A percentile compares a stretch with the other conserved stretches of the same genome.
Evolutionary conservation across 805 yeast species (phyloP).

Genomic region (Zygoascus biomembranicola): DNA sequence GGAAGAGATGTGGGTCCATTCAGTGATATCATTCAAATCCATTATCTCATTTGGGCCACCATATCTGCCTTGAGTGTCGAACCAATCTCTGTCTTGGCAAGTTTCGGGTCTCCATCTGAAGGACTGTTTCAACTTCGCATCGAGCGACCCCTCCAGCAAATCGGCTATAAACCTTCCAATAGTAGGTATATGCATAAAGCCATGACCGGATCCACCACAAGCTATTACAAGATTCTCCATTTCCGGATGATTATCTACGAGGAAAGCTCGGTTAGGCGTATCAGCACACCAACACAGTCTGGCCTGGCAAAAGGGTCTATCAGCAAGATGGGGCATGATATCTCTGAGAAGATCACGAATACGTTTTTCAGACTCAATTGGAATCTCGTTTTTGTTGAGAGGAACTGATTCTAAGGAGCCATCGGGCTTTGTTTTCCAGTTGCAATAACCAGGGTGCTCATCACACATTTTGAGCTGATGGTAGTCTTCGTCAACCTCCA

Average conservation of each 20-base stretch:
- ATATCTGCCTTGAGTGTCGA: background rate
- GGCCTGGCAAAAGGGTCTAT: background rate
- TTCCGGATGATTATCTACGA: slow-evolving; percentile 4
- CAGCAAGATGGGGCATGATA: background rate
- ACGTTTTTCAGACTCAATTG: background rate
- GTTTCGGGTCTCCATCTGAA: slow-evolving; percentile 2
- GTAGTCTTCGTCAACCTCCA: slow-evolving; percentile 30
- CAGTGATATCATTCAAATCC: background rate
- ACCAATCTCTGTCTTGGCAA: background rate
- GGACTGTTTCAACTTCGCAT: background rate
- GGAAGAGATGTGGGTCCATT: background rate
- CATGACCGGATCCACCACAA: slow-evolving; percentile 34
- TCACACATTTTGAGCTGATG: background rate
- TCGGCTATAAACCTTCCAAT: slow-evolving; percentile 26
- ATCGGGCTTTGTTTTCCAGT: background rate
- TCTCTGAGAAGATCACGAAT: background rate
- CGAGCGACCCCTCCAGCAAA: background rate
- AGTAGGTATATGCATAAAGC: slow-evolving; percentile 32
- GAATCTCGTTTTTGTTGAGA: background rate
- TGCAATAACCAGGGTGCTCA: slow-evolving; percentile 1
- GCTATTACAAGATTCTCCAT: slow-evolving; percentile 23
- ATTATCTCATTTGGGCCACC: background rate
- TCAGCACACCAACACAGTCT: slow-evolving; percentile 1
- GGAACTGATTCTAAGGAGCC: background rate
- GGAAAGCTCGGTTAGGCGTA: background rate